Evolutionary conservation across 2,329 filamentous ascomycete species (phyloP).

Genomic region (Penicillium palitans): DNA sequence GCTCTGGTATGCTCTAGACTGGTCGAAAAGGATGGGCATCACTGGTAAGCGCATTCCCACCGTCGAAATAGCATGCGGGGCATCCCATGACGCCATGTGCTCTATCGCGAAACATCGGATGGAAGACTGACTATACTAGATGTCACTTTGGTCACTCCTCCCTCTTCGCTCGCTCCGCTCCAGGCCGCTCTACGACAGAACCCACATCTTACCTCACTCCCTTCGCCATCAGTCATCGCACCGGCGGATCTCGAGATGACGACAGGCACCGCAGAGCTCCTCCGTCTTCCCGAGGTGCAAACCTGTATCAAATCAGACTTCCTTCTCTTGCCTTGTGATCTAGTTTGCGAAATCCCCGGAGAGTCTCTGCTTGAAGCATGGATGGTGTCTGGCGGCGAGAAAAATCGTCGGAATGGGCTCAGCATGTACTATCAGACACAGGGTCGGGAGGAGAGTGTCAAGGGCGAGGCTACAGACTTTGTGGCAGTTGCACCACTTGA

Average conservation of each 20-base stretch:
- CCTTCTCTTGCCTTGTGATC: conserved; percentile 85
- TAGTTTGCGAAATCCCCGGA: conserved; percentile 85
- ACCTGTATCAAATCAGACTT: conserved; percentile 81
- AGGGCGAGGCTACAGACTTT: conserved; percentile 92
- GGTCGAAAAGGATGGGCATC: conserved; percentile 52
- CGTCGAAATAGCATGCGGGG: not conserved
- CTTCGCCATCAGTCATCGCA: conserved; percentile 68
- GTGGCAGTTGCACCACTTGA: conserved; percentile 73
- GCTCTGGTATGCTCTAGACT: conserved; percentile 53
- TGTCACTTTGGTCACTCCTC: conserved; percentile 52
- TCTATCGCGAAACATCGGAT: conserved; percentile 2
- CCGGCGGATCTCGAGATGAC: conserved; percentile 75
- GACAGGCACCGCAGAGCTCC: conserved; percentile 84
- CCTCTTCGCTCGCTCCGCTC: conserved; percentile 44
- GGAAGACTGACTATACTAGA: conserved; percentile 30
- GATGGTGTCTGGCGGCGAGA: conserved; percentile 71
- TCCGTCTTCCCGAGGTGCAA: conserved; percentile 80
- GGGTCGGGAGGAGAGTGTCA: conserved; percentile 67
- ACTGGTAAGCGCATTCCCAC: conserved; percentile 39
- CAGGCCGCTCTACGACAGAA: conserved; percentile 52
- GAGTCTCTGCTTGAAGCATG: conserved; percentile 83
- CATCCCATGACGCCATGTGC: conserved; percentile 2
- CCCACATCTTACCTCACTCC: conserved; percentile 52
- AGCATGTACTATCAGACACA: conserved; percentile 92
- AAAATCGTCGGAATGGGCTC: conserved; percentile 71